Evolutionary conservation across 805 yeast species (phyloP).

Genomic region (Priceomyces castillae): DNA sequence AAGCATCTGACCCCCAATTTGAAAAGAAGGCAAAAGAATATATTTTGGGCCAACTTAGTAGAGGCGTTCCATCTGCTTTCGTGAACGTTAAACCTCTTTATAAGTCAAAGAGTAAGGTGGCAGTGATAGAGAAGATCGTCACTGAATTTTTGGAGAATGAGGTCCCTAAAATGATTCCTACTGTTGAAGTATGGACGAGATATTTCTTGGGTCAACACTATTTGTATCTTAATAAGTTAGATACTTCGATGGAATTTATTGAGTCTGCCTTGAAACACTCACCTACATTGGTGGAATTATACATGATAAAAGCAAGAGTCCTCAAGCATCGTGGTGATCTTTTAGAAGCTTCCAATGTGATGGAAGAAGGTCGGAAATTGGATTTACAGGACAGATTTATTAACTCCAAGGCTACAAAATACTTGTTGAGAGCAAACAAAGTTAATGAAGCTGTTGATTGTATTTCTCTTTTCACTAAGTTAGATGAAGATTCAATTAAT

Average conservation of each 20-base stretch:
- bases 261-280: slow-evolving; percentile 67
- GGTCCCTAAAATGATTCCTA: slow-evolving; percentile 38
- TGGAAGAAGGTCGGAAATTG: slow-evolving; percentile 68
- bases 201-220: slow-evolving; percentile 80
- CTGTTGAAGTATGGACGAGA: slow-evolving; percentile 62
- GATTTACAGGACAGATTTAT: slow-evolving; percentile 91
- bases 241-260: slow-evolving; percentile 53
- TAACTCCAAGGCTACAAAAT: slow-evolving; percentile 84
- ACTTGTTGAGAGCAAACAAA: slow-evolving; percentile 70
- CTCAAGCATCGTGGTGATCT: slow-evolving; percentile 67
- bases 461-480: slow-evolving; percentile 76
- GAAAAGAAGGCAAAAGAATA: slow-evolving; percentile 49
- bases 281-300: slow-evolving; percentile 82
- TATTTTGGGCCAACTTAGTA: slow-evolving; percentile 56
- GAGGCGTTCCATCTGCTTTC: slow-evolving; percentile 90
- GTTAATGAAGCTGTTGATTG: slow-evolving; percentile 71
- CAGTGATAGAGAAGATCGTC: slow-evolving; percentile 55
- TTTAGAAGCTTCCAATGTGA: slow-evolving; percentile 57
- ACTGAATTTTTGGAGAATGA: slow-evolving; percentile 40
- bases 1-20: slow-evolving; percentile 50
- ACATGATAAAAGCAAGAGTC: slow-evolving; percentile 76
- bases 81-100: slow-evolving; percentile 81
- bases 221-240: slow-evolving; percentile 52
- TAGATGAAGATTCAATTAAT: slow-evolving; percentile 71
- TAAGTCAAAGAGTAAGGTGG: slow-evolving; percentile 36